Evolutionary conservation across 164 flowering plant species (phyloP).

Genomic region (Stephania japonica): DNA sequence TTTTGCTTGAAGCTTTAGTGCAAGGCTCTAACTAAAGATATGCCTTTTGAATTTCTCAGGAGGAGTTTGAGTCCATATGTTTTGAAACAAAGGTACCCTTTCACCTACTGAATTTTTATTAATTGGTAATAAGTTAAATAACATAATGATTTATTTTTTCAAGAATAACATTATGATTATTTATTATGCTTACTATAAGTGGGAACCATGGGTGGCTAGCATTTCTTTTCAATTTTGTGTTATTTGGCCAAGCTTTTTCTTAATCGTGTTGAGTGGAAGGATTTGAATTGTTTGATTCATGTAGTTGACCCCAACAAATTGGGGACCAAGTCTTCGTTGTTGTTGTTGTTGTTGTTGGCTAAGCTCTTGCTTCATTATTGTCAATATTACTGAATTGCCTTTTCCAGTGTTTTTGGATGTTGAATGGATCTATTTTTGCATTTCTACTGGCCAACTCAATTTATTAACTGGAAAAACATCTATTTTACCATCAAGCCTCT

Average conservation of each 20-base stretch:
- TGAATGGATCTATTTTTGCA: not conserved
- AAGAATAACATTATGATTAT: not conserved
- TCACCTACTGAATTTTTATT: not conserved
- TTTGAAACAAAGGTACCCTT: slow-evolving; percentile 38
- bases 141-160: not conserved
- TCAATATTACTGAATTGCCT: not conserved
- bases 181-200: not conserved
- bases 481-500: not conserved
- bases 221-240: not conserved
- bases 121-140: not conserved
- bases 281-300: no score
- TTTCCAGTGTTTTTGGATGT: not conserved
- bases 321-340: not conserved
- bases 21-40: not conserved
- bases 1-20: not conserved
- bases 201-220: not conserved
- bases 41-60: slow-evolving; percentile 29
- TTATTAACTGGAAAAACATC: not conserved
- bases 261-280: no score
- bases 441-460: not conserved
- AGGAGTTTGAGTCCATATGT: slow-evolving; percentile 44
- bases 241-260: not conserved
- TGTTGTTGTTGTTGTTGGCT: not conserved
- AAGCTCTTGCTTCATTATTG: slow-evolving; percentile 1
- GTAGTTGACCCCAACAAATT: no score